phyloP scores from a whole-genome alignment of 2,329 filamentous ascomycete genomes.

The Mollisiaceae sp. region DNA sequence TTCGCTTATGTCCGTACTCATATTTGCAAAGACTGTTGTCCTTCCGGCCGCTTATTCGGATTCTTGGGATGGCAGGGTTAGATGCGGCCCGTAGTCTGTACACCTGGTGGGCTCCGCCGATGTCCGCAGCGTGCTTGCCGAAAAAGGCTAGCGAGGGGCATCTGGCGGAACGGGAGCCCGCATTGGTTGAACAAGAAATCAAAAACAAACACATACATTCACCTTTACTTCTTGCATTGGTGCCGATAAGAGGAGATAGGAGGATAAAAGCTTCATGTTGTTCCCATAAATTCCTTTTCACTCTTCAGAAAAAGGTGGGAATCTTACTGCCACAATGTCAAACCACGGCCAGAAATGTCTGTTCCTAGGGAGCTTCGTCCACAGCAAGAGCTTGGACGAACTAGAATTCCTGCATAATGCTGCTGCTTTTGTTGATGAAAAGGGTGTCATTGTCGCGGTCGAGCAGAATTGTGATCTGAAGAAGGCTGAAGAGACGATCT shows the following conservation, averaged over 20 bases:
- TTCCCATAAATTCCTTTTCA: neutral
- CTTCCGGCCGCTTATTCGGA: neutral
- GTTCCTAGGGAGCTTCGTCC: slow-evolving; percentile 67
- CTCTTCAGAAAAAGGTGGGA: neutral
- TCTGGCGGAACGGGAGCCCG: slow-evolving; percentile 5
- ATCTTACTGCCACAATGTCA: slow-evolving; percentile 16
- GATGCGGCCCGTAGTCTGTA: no score
- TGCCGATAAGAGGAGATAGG: neutral
- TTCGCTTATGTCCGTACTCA: neutral
- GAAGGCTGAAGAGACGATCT: slow-evolving; percentile 43
- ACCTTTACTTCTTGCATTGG: neutral
- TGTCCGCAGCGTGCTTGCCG: neutral
- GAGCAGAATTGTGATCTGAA: slow-evolving; percentile 34
- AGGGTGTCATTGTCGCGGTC: slow-evolving; percentile 53
- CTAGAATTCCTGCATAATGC: slow-evolving; percentile 55
- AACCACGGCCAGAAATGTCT: slow-evolving; percentile 41
- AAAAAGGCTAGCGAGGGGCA: slow-evolving; percentile 5
- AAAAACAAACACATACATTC: slow-evolving; percentile 1
- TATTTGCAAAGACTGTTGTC: neutral
- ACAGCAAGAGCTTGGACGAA: slow-evolving; percentile 53
- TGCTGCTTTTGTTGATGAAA: slow-evolving; percentile 56
- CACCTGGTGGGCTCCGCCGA: neutral
- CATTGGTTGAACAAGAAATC: slow-evolving; percentile 19
- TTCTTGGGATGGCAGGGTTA: neutral
- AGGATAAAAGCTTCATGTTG: neutral